Percentiles rank a stretch among this genome's conserved stretches.
Evolutionary conservation across 352 stramenopile species (phyloP).

Genomic region (Phytophthora pseudosyringae): DNA sequence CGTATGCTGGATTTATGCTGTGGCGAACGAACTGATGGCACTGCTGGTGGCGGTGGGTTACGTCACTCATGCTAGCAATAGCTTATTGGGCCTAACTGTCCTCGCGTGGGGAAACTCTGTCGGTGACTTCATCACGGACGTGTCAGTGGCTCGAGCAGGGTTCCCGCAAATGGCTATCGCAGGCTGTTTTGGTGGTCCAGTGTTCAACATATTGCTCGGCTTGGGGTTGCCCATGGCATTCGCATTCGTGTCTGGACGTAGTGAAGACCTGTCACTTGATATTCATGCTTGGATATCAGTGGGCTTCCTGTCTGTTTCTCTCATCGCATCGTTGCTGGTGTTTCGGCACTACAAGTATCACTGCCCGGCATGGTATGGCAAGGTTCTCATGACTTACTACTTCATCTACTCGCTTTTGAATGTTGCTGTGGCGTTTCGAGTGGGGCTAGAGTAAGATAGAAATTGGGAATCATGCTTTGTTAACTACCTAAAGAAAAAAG

Average conservation of each 20-base stretch:
- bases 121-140: conserved; percentile 83
- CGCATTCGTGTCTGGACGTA: conserved; percentile 54
- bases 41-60: conserved; percentile 76
- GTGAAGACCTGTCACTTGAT: conserved; percentile 59
- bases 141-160: conserved; percentile 79
- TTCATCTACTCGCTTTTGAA: conserved; percentile 77
- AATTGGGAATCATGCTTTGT: conserved; percentile 6
- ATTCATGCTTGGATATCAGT: conserved; percentile 77
- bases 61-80: conserved; percentile 82
- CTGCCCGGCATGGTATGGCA: conserved; percentile 77
- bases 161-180: conserved; percentile 89
- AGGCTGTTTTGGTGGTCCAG: conserved; percentile 81
- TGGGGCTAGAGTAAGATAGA: conserved; percentile 20
- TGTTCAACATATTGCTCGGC: conserved; percentile 86
- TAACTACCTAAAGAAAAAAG: neutral
- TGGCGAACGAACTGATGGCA: conserved; percentile 88
- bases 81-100: conserved; percentile 78
- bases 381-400: conserved; percentile 74
- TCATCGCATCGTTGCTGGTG: conserved; percentile 57
- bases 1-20: conserved; percentile 92
- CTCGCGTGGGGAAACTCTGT: conserved; percentile 88
- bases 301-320: conserved; percentile 68
- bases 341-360: conserved; percentile 60
- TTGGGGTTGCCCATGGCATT: conserved; percentile 78
- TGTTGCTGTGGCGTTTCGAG: conserved; percentile 55